A percentile compares a stretch with the other conserved stretches of the same genome.
Conservation (phyloP, 2,329 filamentous ascomycete species). For the Metarhizium humberi region DNA sequence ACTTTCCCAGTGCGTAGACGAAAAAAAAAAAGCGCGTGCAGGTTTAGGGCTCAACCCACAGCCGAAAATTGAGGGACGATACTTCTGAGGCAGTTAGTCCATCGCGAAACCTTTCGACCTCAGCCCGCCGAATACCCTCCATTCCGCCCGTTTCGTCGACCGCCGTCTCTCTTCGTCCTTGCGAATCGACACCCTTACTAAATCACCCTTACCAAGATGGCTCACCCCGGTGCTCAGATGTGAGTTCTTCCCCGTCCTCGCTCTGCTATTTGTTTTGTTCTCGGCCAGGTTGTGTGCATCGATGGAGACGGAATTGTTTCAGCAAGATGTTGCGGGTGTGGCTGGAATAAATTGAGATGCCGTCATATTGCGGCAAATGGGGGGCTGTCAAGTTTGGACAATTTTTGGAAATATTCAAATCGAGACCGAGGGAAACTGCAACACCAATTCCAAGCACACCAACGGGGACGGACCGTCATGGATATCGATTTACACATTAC, state of each 20-base stretch:
- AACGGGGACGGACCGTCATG: too few relatives aligned
- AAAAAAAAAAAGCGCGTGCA: conserved; percentile 2
- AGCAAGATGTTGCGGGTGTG: background rate
- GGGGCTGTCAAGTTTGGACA: too few relatives aligned
- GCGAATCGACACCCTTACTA: conserved; percentile 10
- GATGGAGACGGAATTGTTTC: background rate
- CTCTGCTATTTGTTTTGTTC: background rate
- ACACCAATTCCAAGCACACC: too few relatives aligned
- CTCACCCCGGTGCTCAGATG: conserved; percentile 53
- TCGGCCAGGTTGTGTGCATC: background rate
- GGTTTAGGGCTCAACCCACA: conserved; percentile 23
- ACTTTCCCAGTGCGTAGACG: background rate
- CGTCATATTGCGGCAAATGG: background rate
- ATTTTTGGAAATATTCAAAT: too few relatives aligned
- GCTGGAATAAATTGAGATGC: background rate
- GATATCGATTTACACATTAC: too few relatives aligned
- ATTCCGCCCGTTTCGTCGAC: conserved; percentile 8
- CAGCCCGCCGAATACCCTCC: conserved; percentile 5
- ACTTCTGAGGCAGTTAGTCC: conserved; percentile 2
- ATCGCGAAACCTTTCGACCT: conserved; percentile 8
- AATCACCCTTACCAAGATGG: conserved; percentile 39
- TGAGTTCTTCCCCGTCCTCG: conserved; percentile 28
- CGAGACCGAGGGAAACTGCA: too few relatives aligned
- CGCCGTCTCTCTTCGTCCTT: conserved; percentile 23
- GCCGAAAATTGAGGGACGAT: conserved; percentile 11